Percentiles rank a stretch among this genome's conserved stretches.
Conservation (phyloP, 2,329 filamentous ascomycete species). For the Penicillium glabrum region DNA sequence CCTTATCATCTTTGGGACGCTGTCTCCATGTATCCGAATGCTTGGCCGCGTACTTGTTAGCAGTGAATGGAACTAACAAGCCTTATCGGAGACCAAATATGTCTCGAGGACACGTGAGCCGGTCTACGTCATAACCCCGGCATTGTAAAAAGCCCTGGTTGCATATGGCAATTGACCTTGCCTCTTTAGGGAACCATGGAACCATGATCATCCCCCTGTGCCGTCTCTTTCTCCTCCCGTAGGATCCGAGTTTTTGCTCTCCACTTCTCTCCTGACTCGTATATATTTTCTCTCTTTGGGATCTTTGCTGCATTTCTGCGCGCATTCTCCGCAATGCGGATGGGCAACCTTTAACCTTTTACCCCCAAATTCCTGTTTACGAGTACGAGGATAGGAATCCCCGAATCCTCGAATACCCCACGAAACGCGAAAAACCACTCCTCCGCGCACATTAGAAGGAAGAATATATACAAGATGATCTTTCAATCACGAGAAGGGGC, state of each 20-base stretch:
- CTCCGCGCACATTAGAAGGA: not conserved
- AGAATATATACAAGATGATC: constrained; percentile 19
- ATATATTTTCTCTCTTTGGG: not conserved
- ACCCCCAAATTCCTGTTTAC: not conserved
- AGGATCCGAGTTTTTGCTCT: not conserved
- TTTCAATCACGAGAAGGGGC: constrained; percentile 25
- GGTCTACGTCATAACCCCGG: constrained; percentile 8
- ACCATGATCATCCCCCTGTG: constrained; percentile 18
- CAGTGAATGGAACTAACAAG: not conserved
- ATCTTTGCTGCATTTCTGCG: constrained; percentile 3
- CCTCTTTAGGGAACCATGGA: constrained; percentile 17
- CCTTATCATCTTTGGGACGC: not conserved
- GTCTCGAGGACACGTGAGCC: not conserved
- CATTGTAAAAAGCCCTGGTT: constrained; percentile 6
- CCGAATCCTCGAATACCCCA: not conserved
- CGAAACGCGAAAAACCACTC: not conserved
- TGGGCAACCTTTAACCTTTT: constrained; percentile 8
- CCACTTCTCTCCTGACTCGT: constrained; percentile 1
- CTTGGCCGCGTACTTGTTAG: not conserved
- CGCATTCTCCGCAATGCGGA: constrained; percentile 21
- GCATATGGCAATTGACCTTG: constrained; percentile 4
- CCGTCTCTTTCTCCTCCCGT: constrained; percentile 8
- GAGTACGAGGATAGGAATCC: constrained; percentile 1
- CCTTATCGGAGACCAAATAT: not conserved
- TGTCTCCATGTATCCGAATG: not conserved